Evolutionary conservation across 192 early-diverging fungal genomes (phyloP), one percentile per base, ranked within the genome.

Genomic region (Linnemannia zychae): DNA sequence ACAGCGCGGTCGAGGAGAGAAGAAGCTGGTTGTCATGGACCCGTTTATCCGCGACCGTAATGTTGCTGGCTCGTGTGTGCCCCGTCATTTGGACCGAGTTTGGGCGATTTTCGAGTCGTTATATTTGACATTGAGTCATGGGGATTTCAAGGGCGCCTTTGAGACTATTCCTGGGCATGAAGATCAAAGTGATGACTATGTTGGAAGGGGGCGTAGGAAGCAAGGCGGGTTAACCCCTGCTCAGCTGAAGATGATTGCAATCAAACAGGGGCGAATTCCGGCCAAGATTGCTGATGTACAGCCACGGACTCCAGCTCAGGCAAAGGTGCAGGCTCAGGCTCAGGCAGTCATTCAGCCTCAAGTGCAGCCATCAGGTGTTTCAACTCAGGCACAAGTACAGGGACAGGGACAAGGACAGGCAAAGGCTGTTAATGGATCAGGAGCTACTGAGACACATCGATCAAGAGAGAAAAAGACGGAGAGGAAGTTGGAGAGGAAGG

Each of bases 11-110:
- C 68, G 65, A 38, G 83, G 83, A 9, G 83, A 79, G 33, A 74
- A 75, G 31, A 75, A 76, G n/a, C 65, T 85, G 69, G 24, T 85
- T n/a, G 77, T 85, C 17, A 85, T 79, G 76, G 83, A 85, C 53
- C 83, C 83, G 3, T 85, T 85, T 60, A 85, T 85, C 40, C 66
- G 20, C 6, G 83, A 85, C 38, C 73, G 83, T 16, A 85, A 85
- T 24, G 83, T 85, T 0, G 67, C 74, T 1, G 76, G 76, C 9
- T 40, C 77, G 22, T 85, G 83, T 65, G 52, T 20, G 2, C 63
- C 74, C 2, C 53, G 74, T 11, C 50, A 85, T 34, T 53, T 85
- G 40, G 20, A 15, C 2, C 68, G 69, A 16, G 83, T 85, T 9
- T 85, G 83, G 83, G 57, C 7, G 31, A 71, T 75, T 20, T 85